phyloP scores from a whole-genome alignment of 495 filamentous ascomycete genomes.

The Annulohypoxylon bovei region DNA sequence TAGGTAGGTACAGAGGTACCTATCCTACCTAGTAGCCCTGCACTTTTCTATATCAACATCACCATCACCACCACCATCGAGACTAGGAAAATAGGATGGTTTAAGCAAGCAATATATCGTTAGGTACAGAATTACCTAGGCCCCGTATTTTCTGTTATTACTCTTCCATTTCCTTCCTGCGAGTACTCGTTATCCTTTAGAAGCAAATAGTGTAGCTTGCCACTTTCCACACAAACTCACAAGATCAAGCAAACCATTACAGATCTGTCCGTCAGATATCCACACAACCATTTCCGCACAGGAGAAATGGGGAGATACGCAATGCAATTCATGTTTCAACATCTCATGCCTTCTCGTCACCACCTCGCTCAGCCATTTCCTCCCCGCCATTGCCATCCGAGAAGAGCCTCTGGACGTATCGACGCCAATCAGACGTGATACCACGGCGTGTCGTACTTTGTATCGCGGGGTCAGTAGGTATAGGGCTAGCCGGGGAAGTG shows the following conservation, averaged over 20 bases:
- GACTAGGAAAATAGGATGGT: background rate
- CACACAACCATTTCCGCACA: constrained; percentile 2
- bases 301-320: constrained; percentile 11
- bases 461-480: background rate
- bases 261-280: constrained; percentile 15
- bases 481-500: constrained; percentile 11
- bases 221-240: constrained; percentile 23
- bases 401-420: constrained; percentile 5
- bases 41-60: background rate
- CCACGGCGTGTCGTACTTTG: background rate
- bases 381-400: background rate
- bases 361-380: background rate
- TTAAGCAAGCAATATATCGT: constrained; percentile 19
- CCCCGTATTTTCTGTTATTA: constrained; percentile 1
- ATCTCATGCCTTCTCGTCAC: constrained; percentile 1
- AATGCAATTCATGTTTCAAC: background rate
- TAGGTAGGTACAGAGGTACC: too few relatives aligned
- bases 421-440: constrained; percentile 14
- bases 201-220: constrained; percentile 18
- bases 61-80: background rate
- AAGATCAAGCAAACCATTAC: constrained; percentile 21
- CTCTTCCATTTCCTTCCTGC: background rate
- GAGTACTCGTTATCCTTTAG: constrained; percentile 8
- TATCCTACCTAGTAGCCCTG: background rate
- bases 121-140: constrained; percentile 21